phyloP scores from a whole-genome alignment of 208 protist genomes.

The Trichomonas vaginalis region DNA sequence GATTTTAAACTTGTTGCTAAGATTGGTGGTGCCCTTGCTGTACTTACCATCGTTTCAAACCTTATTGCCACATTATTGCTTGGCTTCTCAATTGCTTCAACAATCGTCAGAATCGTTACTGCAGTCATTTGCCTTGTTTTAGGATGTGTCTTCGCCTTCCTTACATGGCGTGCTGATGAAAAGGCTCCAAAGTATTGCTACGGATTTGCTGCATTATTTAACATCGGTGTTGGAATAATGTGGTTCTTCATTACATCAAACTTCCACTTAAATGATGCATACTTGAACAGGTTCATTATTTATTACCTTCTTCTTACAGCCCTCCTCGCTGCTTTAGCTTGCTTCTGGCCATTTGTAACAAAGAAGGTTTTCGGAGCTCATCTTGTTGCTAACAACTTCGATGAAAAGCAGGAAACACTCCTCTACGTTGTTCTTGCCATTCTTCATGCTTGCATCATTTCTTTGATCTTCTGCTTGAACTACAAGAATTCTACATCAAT shows the following conservation, averaged over 20 bases:
- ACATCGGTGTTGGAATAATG: neutral
- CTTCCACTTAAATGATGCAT: neutral
- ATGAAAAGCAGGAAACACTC: neutral
- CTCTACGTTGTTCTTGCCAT: neutral
- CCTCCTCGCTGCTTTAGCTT: neutral
- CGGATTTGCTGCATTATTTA: neutral
- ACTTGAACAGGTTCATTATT: neutral
- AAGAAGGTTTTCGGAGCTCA: neutral
- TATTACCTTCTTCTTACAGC: neutral
- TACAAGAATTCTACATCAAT: neutral
- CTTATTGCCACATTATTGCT: neutral
- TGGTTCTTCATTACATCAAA: neutral
- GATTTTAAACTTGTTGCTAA: neutral
- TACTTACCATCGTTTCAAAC: neutral
- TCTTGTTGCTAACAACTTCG: neutral
- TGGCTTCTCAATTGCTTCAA: neutral
- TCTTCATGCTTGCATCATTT: neutral
- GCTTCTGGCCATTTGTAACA: neutral
- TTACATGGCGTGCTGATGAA: neutral
- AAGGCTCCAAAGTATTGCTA: neutral
- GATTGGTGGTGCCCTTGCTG: neutral
- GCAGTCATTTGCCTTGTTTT: neutral
- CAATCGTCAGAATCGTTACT: neutral
- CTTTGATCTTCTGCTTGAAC: neutral
- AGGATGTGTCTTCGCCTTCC: neutral